These are phyloP conservation scores for Hydrangea macrophylla DNA, from an alignment of 148 eudicot species.

Conservation along the genomic window DNA sequence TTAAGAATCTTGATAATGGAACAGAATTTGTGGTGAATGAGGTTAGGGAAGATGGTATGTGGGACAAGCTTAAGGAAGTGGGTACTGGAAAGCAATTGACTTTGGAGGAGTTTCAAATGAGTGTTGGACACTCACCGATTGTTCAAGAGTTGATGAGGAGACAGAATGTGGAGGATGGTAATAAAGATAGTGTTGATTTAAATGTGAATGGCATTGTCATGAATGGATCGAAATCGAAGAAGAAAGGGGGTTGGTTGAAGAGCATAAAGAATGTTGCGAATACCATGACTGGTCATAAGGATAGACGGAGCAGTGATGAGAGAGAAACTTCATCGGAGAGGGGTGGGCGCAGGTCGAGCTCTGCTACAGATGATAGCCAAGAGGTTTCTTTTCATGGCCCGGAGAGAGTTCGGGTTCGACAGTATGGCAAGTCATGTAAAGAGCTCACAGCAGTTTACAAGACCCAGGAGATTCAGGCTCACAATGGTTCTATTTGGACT, in stretches of 20 bases:
- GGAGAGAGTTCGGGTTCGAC: constrained; percentile 74
- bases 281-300: constrained; percentile 59
- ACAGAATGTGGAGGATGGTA: constrained; percentile 76
- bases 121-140: constrained; percentile 89
- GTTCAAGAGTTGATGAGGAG: constrained; percentile 94
- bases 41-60: constrained; percentile 77
- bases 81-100: constrained; percentile 92
- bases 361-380: constrained; percentile 95
- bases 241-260: constrained; percentile 79
- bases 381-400: constrained; percentile 83
- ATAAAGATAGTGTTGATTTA: constrained; percentile 30
- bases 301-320: constrained; percentile 78
- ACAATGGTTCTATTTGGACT: constrained; percentile 89
- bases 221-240: constrained; percentile 55
- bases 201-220: constrained; percentile 43
- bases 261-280: constrained; percentile 79
- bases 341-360: constrained; percentile 85
- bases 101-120: constrained; percentile 88
- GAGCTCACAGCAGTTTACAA: constrained; percentile 70
- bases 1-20: constrained; percentile 87
- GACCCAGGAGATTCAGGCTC: constrained; percentile 91
- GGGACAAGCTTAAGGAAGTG: constrained; percentile 80
- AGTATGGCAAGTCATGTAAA: constrained; percentile 83
- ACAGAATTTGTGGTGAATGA: constrained; percentile 96
- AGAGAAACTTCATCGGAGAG: constrained; percentile 84